Conservation (phyloP, 139 green algal genomes). For the Coccomyxa sp. region DNA sequence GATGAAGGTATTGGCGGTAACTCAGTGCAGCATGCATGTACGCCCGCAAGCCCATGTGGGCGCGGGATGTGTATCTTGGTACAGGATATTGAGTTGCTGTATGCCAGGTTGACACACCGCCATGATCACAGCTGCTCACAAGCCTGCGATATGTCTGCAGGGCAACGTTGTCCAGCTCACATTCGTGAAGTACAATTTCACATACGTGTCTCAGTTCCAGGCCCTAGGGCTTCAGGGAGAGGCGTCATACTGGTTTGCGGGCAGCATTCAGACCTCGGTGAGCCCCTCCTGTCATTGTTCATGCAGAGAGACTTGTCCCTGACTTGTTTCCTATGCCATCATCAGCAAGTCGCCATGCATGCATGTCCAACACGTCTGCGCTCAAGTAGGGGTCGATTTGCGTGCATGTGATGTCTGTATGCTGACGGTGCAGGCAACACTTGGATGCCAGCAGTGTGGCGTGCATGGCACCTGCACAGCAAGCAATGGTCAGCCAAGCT, state of each 20-base stretch:
- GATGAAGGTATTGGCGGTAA: no score
- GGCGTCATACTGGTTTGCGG: neutral
- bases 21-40: neutral
- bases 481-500: neutral
- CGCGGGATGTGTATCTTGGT: neutral
- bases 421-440: neutral
- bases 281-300: neutral
- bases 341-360: neutral
- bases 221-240: neutral
- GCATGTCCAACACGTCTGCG: neutral
- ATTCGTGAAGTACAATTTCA: neutral
- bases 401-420: neutral
- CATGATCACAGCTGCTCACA: neutral
- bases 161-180: neutral
- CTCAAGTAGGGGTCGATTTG: neutral
- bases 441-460: slow-evolving; percentile 30
- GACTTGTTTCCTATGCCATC: neutral
- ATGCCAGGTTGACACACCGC: neutral
- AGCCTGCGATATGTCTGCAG: neutral
- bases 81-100: neutral
- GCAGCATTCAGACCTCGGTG: neutral
- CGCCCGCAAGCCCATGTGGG: no score
- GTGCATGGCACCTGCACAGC: slow-evolving; percentile 22
- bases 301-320: neutral
- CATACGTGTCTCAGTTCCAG: neutral